Base-by-base conservation (phyloP, 345 rosid genomes). In the Moringa oleifera region DNA sequence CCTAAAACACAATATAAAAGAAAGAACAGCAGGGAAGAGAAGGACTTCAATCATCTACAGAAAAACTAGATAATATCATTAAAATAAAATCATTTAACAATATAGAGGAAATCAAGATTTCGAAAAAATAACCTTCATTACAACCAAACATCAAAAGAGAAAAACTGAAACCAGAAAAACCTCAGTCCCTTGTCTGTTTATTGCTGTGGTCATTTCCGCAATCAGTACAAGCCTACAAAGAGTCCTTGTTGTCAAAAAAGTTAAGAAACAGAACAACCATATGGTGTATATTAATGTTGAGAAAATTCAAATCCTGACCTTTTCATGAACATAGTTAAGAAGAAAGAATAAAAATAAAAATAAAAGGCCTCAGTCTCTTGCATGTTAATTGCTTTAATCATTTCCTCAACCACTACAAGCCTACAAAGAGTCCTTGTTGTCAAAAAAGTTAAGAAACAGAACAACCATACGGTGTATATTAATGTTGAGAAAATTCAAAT, bases 221-320 rank as follows among this genome's bases (percentile, higher is more conserved):
- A 36, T 74, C 71, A 70, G 70, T 65, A 77, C 78, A 78, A 78
- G 84, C 77, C 80, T 73, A 81, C 78, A 45, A 73, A 64, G 71
- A 68, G 59, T 79, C 78, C 73, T 77, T 79, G 71, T 17, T 20
- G 78, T 74, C 77, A 51, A 11, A 37, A 36, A 6, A 11, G 6
- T 41, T 41, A 16, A 4, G 17, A 41, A 41, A 41, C 3, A 28
- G 8, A 8, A 8, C 12, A 2, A 4, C 47, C 47, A 41, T 41
- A 41, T 41, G 12, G 6, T 7, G 13, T 41, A 11, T 41, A 15
- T 41, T 41, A 7, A 11, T 7, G 47, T 41, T 41, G 1, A 41
- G 13, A 1, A 41, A 7, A 4, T 4, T 7, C 12, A 41, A 7
- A 41, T 4, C 47, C 1, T 41, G 6, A 41, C 2, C 6, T 1